Conservation (phyloP, 2,329 filamentous ascomycete genomes). For the Diaporthe citriasiana region DNA sequence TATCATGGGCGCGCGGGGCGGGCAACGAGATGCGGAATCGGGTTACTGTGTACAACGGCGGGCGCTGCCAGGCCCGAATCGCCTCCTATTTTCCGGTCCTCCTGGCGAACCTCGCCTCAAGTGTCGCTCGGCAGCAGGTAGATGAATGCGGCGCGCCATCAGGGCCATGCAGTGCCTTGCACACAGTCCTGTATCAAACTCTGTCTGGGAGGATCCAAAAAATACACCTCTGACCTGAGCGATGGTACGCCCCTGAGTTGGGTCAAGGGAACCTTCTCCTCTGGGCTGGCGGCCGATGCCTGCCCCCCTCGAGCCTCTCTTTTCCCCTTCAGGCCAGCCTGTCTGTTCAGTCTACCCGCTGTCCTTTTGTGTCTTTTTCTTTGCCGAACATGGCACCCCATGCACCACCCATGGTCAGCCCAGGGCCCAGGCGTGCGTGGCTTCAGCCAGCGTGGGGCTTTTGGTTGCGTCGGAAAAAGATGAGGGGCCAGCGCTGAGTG, state of each 20-base stretch:
- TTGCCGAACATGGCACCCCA: conserved; percentile 1
- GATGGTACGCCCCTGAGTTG: conserved; percentile 29
- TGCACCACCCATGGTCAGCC: background rate
- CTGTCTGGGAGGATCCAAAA: conserved; percentile 17
- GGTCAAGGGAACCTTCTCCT: conserved; percentile 18
- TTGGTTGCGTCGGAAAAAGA: conserved; percentile 11
- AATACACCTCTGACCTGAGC: background rate
- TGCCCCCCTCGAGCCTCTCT: background rate
- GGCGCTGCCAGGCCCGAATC: conserved; percentile 17
- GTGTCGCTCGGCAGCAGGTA: background rate
- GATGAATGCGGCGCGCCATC: conserved; percentile 5
- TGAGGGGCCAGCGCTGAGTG: background rate
- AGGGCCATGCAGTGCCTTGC: background rate
- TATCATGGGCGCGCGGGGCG: conserved; percentile 19
- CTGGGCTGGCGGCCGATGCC: conserved; percentile 12
- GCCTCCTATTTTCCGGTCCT: conserved; percentile 9
- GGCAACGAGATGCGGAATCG: conserved; percentile 1
- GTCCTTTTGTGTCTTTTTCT: background rate
- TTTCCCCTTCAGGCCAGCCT: background rate
- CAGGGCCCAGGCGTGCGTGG: background rate
- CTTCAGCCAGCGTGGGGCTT: background rate
- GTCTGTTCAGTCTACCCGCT: background rate
- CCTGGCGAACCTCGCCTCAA: background rate
- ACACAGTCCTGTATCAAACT: conserved; percentile 21
- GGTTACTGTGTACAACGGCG: conserved; percentile 6